A percentile compares a stretch with the other conserved stretches of the same genome.
phyloP scores from a whole-genome alignment of 257 asterid species.

The Solanum microdontum region DNA sequence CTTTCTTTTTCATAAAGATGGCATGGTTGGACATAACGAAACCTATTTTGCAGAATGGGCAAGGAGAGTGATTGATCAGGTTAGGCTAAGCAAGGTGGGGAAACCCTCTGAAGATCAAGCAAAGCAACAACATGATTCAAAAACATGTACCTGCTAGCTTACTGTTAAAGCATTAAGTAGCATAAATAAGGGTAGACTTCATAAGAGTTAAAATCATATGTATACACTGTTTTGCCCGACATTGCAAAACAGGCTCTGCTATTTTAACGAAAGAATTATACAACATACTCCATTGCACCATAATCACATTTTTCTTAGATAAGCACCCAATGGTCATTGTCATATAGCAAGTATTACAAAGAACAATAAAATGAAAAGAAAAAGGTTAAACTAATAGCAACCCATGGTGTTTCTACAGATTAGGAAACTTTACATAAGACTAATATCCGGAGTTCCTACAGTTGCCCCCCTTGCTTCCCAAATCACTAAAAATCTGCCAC shows the following conservation, averaged over 20 bases:
- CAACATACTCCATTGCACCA: neutral
- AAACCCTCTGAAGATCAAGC: neutral
- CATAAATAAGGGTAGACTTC: neutral
- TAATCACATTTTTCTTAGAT: neutral
- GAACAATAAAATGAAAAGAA: neutral
- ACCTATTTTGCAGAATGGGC: conserved; percentile 28
- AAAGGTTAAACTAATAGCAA: neutral
- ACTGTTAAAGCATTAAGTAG: neutral
- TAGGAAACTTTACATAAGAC: neutral
- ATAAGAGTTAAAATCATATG: neutral
- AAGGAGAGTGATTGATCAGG: conserved; percentile 15
- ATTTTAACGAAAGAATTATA: neutral
- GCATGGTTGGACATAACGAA: conserved; percentile 22
- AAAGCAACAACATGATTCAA: neutral
- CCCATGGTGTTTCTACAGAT: neutral
- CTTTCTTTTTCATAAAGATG: conserved; percentile 17
- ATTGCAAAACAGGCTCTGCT: neutral
- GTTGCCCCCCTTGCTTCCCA: neutral
- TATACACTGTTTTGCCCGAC: neutral
- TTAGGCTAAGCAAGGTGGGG: conserved; percentile 4
- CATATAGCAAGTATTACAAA: neutral
- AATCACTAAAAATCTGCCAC: neutral
- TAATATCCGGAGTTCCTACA: neutral
- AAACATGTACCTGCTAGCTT: conserved; percentile 8
- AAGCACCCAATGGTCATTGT: neutral